Percentiles rank a stretch among this genome's conserved stretches.
Evolutionary conservation across 176 grass and related monocot genomes (phyloP).

Genomic region (Sorghum bicolor): Sorghum_bicolor_NCBIv3 NC_012874.2:1189001-1189500

Average conservation of each 20-base stretch:
- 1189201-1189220: constrained; percentile 76
- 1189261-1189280: constrained; percentile 10
- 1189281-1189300: constrained; percentile 4
- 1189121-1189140: constrained; percentile 50
- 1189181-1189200: constrained; percentile 66
- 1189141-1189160: constrained; percentile 87
- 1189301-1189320: constrained; percentile 21
- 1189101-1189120: constrained; percentile 13
- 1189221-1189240: constrained; percentile 49
- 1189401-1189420: constrained; percentile 42
- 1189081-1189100: not conserved
- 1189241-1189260: constrained; percentile 2
- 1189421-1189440: constrained; percentile 90
- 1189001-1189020: not conserved
- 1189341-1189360: too few relatives aligned
- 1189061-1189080: not conserved
- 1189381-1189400: not conserved
- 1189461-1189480: constrained; percentile 46
- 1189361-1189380: constrained; percentile 22
- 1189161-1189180: constrained; percentile 45
- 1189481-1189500: constrained; percentile 58
- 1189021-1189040: not conserved
- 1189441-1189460: constrained; percentile 67
- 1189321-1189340: not conserved
- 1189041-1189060: not conserved